A percentile compares a stretch with the other conserved stretches of the same genome.
These are phyloP conservation scores for Cryptococcus neoformans DNA, from an alignment of 1,284 basidiomycete species.

Conservation along the genomic window DNA sequence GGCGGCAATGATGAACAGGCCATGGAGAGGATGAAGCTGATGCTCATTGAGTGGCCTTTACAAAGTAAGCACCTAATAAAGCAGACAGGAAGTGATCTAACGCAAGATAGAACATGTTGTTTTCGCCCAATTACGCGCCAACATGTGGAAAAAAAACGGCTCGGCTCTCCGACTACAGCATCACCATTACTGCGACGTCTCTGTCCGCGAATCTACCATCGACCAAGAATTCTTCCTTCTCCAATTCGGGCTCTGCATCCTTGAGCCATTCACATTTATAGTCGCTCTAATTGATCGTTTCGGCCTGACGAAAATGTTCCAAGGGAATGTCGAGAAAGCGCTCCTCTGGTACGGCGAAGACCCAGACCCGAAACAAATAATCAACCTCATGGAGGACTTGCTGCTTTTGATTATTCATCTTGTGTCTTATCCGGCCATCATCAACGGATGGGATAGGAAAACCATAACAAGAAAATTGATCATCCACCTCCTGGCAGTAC, in stretches of 20 bases:
- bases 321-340: conserved; percentile 50
- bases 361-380: conserved; percentile 50
- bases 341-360: conserved; percentile 25
- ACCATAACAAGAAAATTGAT: conserved; percentile 77
- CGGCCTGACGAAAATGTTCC: conserved; percentile 74
- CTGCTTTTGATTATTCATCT: conserved; percentile 84
- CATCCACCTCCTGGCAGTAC: conserved; percentile 85
- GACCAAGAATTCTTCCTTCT: conserved; percentile 95
- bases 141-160: conserved; percentile 97
- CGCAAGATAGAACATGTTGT: conserved; percentile 35
- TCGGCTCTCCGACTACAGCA: conserved; percentile 92
- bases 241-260: conserved; percentile 74
- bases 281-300: conserved; percentile 89
- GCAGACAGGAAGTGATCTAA: background rate
- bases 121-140: conserved; percentile 91
- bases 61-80: conserved; percentile 59
- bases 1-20: conserved; percentile 10
- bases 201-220: conserved; percentile 92
- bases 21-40: conserved; percentile 37
- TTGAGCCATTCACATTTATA: conserved; percentile 77
- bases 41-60: conserved; percentile 78
- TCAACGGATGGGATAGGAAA: conserved; percentile 67
- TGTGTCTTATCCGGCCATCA: conserved; percentile 74
- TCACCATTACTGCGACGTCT: conserved; percentile 95
- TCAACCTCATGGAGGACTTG: conserved; percentile 89